phyloP scores from a whole-genome alignment of 345 rosid genomes.

The Gossypium turneri region DNA sequence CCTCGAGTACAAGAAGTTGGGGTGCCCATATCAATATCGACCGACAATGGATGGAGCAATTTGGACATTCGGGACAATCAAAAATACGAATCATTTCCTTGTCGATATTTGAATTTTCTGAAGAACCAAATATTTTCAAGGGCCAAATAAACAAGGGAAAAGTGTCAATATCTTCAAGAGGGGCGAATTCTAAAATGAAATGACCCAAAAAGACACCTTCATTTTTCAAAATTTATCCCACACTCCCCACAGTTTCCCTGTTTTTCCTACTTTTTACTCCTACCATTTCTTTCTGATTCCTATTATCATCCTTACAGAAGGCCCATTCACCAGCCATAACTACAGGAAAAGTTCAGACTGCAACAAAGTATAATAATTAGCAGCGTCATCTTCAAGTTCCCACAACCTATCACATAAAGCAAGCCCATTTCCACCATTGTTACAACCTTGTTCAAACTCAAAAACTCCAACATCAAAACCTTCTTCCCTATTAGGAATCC shows the following conservation, averaged over 20 bases:
- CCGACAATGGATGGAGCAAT: not conserved
- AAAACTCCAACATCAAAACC: constrained; percentile 21
- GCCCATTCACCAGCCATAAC: constrained; percentile 3
- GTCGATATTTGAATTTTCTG: constrained; percentile 8
- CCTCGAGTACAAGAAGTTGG: too few species aligned
- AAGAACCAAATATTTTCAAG: not conserved
- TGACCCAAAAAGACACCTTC: constrained; percentile 11
- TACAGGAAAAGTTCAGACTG: constrained; percentile 52
- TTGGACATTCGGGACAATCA: not conserved
- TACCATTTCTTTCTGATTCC: constrained; percentile 1
- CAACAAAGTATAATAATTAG: constrained; percentile 54
- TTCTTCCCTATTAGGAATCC: constrained; percentile 50
- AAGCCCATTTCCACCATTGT: constrained; percentile 34
- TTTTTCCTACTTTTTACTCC: constrained; percentile 13
- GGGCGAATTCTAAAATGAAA: constrained; percentile 15
- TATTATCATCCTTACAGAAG: not conserved
- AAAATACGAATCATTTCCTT: not conserved
- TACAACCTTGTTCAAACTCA: constrained; percentile 12
- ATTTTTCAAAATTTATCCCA: constrained; percentile 8
- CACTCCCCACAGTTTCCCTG: not conserved
- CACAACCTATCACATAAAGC: constrained; percentile 49
- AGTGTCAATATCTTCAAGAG: not conserved
- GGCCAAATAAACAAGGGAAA: not conserved
- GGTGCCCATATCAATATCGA: not conserved
- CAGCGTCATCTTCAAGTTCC: constrained; percentile 75